Evolutionary conservation across 306 rosid genomes (phyloP).

Genomic region (Rosa chinensis): DNA sequence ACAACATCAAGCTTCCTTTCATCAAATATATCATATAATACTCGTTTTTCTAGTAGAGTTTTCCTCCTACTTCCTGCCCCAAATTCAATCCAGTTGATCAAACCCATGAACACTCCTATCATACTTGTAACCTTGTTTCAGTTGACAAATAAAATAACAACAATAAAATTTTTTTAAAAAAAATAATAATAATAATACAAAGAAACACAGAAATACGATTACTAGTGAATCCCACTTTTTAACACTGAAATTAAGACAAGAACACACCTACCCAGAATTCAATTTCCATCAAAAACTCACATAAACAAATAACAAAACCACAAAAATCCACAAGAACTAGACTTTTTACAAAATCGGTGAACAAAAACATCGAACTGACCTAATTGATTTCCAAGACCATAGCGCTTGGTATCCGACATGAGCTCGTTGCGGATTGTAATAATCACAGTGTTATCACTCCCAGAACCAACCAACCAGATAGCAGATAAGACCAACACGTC

Average conservation of each 20-base stretch:
- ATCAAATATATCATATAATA: not conserved
- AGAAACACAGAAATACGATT: not conserved
- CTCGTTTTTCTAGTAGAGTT: not conserved
- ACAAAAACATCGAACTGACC: slow-evolving; percentile 31
- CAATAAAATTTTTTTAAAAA: too few species aligned
- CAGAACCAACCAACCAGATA: not conserved
- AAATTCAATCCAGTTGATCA: not conserved
- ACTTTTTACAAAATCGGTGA: not conserved
- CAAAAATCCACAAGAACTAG: not conserved
- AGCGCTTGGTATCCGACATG: slow-evolving; percentile 49
- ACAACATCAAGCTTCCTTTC: not conserved
- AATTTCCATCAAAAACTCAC: slow-evolving; percentile 10
- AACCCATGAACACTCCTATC: not conserved
- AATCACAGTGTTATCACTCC: not conserved
- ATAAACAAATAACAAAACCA: not conserved
- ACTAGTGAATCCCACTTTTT: not conserved
- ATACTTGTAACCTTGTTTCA: not conserved
- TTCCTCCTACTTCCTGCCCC: not conserved
- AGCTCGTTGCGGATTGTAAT: not conserved
- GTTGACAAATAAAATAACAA: not conserved
- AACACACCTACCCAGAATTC: slow-evolving; percentile 1
- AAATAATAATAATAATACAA: too few species aligned
- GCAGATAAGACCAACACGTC: not conserved
- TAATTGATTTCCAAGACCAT: slow-evolving; percentile 33
- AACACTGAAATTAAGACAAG: not conserved